These are phyloP conservation scores for Lithohypha guttulata DNA, from an alignment of 2,329 filamentous ascomycete genomes.

Conservation along the genomic window DNA sequence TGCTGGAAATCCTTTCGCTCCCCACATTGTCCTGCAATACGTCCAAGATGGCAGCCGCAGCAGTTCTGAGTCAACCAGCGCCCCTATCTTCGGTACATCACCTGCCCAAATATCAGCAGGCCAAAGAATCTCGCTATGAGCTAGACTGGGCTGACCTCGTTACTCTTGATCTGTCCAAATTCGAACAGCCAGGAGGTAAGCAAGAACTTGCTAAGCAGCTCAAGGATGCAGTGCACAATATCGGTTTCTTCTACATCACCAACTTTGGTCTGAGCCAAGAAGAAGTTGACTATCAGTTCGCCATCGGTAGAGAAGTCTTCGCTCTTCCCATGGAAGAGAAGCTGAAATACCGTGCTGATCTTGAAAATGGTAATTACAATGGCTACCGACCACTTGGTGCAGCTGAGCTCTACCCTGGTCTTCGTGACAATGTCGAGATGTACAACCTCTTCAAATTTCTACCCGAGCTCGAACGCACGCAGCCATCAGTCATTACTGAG, in stretches of 20 bases:
- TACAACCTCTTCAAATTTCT: constrained; percentile 52
- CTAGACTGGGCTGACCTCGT: constrained; percentile 20
- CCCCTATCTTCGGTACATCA: not conserved
- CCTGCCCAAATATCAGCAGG: constrained; percentile 6
- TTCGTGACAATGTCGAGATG: constrained; percentile 46
- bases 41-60: too few species aligned
- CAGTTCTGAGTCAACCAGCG: not conserved
- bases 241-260: constrained; percentile 50
- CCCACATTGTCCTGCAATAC: too few species aligned
- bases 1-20: too few species aligned
- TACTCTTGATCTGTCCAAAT: constrained; percentile 38
- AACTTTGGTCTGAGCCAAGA: constrained; percentile 49
- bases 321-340: constrained; percentile 48
- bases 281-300: constrained; percentile 49
- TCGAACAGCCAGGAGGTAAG: constrained; percentile 44
- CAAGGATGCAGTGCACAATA: constrained; percentile 40
- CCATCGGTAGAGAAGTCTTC: constrained; percentile 48
- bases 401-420: constrained; percentile 25
- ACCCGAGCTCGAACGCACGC: constrained; percentile 32
- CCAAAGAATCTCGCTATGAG: constrained; percentile 9
- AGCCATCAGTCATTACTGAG: constrained; percentile 39
- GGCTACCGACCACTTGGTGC: constrained; percentile 40
- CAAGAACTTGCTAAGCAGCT: constrained; percentile 43
- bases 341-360: constrained; percentile 42
- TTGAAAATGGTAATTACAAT: constrained; percentile 45